Conservation (phyloP, 345 rosid species). For the Citropsis articulata region DNA sequence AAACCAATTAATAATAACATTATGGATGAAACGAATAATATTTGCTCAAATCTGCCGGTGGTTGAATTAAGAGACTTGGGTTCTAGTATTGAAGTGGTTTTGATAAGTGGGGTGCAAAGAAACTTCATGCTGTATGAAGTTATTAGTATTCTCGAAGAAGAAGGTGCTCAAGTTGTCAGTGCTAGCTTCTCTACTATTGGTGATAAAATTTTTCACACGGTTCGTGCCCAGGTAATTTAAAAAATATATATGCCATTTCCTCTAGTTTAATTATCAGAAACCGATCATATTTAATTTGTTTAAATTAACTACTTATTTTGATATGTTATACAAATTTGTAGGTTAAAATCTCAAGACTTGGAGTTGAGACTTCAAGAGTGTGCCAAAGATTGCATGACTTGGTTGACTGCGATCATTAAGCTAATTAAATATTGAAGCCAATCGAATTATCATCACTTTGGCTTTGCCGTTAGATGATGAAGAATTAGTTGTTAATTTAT, state of each 20-base stretch:
- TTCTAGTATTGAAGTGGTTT: slow-evolving; percentile 34
- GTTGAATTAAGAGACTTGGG: slow-evolving; percentile 42
- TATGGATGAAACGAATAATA: not conserved
- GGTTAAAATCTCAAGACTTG: slow-evolving; percentile 47
- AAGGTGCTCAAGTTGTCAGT: slow-evolving; percentile 57
- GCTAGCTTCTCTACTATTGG: slow-evolving; percentile 37
- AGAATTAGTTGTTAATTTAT: not conserved
- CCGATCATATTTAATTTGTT: not conserved
- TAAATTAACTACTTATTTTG: not conserved
- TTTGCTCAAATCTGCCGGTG: slow-evolving; percentile 24
- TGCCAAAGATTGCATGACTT: slow-evolving; percentile 37
- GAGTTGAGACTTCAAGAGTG: slow-evolving; percentile 45
- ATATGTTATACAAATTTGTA: not conserved
- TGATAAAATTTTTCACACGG: slow-evolving; percentile 43
- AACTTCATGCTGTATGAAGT: slow-evolving; percentile 39
- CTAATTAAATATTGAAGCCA: not conserved
- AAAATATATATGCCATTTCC: too few relatives aligned
- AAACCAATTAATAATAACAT: not conserved
- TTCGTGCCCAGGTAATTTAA: slow-evolving; percentile 50
- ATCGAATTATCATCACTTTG: not conserved
- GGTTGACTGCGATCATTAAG: not conserved
- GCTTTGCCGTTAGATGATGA: not conserved
- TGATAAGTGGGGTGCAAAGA: slow-evolving; percentile 37
- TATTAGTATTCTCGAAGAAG: slow-evolving; percentile 42
- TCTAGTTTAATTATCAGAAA: not conserved